Percentiles rank a stretch among this genome's conserved stretches.
Conservation (phyloP, 1,284 basidiomycete genomes). For the Sanghuangporus weigelae region DNA sequence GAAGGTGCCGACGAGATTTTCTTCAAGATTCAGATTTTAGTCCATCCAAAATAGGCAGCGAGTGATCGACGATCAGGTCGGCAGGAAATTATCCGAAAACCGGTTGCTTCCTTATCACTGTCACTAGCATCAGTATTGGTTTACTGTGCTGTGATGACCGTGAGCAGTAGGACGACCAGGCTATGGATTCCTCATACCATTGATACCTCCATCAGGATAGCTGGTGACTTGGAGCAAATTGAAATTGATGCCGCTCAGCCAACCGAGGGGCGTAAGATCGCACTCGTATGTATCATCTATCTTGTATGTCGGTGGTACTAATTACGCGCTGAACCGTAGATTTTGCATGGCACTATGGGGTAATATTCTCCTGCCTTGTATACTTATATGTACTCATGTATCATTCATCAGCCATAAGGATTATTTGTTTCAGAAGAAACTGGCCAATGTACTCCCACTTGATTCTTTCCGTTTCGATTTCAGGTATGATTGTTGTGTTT, state of each 20-base stretch:
- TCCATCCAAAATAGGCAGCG: not conserved
- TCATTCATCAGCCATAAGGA: conserved; percentile 62
- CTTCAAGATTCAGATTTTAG: not conserved
- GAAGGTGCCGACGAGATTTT: not conserved
- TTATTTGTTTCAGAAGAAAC: conserved; percentile 75
- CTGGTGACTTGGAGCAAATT: conserved; percentile 61
- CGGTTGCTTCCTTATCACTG: not conserved
- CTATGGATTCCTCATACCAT: conserved; percentile 51
- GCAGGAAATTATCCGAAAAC: not conserved
- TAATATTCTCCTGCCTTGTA: conserved; percentile 28
- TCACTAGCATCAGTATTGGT: not conserved
- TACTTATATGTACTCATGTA: not conserved
- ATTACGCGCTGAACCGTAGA: conserved; percentile 34
- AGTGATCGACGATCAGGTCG: not conserved
- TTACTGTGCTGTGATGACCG: not conserved
- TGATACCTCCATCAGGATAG: conserved; percentile 44
- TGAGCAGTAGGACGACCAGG: conserved; percentile 35
- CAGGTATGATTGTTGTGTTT: conserved; percentile 38
- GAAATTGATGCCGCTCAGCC: conserved; percentile 42
- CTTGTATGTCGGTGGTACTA: not conserved
- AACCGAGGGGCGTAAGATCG: conserved; percentile 55
- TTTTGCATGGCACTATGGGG: conserved; percentile 76
- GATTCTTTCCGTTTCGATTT: conserved; percentile 86
- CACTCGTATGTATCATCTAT: conserved; percentile 48
- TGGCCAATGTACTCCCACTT: conserved; percentile 60